phyloP scores from a whole-genome alignment of 2,329 filamentous ascomycete species.

The Cucurbitaria berberidis region DNA sequence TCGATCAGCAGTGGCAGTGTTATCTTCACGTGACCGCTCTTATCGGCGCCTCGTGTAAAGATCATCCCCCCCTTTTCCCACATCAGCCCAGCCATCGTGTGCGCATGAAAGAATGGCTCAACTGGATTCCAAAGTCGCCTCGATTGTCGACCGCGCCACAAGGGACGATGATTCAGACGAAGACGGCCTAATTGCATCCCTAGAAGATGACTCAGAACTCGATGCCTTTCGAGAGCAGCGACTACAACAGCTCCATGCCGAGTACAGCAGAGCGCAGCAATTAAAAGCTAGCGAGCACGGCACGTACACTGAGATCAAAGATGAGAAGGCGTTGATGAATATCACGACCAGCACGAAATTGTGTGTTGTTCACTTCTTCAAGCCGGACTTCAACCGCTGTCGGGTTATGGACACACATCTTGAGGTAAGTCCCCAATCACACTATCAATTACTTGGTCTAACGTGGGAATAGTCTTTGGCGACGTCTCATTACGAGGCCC shows the following conservation, averaged over 20 bases:
- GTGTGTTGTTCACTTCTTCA: conserved; percentile 69
- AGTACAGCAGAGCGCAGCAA: conserved; percentile 59
- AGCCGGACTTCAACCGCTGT: conserved; percentile 68
- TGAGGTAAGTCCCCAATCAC: conserved; percentile 40
- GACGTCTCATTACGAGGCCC: conserved; percentile 63
- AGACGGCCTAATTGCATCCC: conserved; percentile 65
- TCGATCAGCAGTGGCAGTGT: not conserved
- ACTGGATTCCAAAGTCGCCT: conserved; percentile 59
- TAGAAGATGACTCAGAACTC: conserved; percentile 62
- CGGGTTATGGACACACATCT: conserved; percentile 67
- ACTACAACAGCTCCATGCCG: conserved; percentile 63
- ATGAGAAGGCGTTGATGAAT: conserved; percentile 64
- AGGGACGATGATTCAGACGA: conserved; percentile 59
- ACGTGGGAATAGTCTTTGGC: conserved; percentile 53
- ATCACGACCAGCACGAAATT: conserved; percentile 65
- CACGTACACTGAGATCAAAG: conserved; percentile 61
- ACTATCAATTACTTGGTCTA: not conserved
- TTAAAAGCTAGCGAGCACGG: conserved; percentile 60
- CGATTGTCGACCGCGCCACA: conserved; percentile 53
- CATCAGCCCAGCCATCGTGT: conserved; percentile 22
- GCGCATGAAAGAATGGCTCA: conserved; percentile 47
- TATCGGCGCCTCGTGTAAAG: conserved; percentile 11
- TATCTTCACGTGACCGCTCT: conserved; percentile 24
- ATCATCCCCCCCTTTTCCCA: conserved; percentile 20
- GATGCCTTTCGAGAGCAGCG: conserved; percentile 63